Evolutionary conservation across 2,329 filamentous ascomycete genomes (phyloP).

Genomic region (Orbilia ellipsospora): DNA sequence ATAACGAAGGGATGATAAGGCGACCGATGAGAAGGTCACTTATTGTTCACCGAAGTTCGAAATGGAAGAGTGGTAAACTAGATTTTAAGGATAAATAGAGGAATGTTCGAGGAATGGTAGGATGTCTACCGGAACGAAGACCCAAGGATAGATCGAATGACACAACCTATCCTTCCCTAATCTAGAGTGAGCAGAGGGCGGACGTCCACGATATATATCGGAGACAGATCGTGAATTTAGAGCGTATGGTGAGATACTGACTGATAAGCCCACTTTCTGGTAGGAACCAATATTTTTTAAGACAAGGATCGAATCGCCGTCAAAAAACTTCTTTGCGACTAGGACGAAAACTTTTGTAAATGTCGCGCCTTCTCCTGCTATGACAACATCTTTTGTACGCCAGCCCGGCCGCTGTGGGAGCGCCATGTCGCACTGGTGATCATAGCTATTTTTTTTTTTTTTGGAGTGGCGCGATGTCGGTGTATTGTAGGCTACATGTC

Average conservation of each 20-base stretch:
- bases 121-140: slow-evolving; percentile 4
- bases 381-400: slow-evolving; percentile 31
- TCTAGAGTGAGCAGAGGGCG: neutral
- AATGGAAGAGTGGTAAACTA: neutral
- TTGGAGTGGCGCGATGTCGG: neutral
- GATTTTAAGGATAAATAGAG: neutral
- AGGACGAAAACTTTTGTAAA: slow-evolving; percentile 16
- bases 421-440: slow-evolving; percentile 17
- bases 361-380: neutral
- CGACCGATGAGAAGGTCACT: too few relatives aligned
- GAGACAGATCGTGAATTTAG: slow-evolving; percentile 3
- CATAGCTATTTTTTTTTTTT: neutral
- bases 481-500: slow-evolving; percentile 24
- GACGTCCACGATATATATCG: slow-evolving; percentile 14
- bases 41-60: too few relatives aligned
- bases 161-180: slow-evolving; percentile 9
- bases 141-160: slow-evolving; percentile 22
- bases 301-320: slow-evolving; percentile 28
- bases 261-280: slow-evolving; percentile 16
- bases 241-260: neutral
- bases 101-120: neutral
- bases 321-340: slow-evolving; percentile 13
- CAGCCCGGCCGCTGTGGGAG: slow-evolving; percentile 11
- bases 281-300: slow-evolving; percentile 10
- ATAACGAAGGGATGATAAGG: neutral